Base-by-base conservation (phyloP, 495 filamentous ascomycete genomes). In the Cercophora samala region DNA sequence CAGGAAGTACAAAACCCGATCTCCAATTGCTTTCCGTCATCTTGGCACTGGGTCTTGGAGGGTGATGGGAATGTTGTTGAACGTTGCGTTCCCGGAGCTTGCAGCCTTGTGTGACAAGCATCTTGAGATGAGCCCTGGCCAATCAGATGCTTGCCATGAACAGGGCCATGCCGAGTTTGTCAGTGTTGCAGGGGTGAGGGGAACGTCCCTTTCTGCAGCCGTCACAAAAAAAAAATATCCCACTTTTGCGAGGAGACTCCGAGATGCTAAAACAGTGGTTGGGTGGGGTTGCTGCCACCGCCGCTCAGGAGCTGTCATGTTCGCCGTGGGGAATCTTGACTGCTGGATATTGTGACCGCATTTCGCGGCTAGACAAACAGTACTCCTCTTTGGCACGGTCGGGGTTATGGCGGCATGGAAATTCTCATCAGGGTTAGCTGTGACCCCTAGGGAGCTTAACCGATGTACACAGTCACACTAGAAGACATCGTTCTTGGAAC, bases 31-130 rank as follows among this genome's bases (percentile, higher is more conserved):
- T 32, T 58, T 4, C 23, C 22, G 51, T 55, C 11, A 22, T 59
- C 66, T 61, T 68, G 67, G 63, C 67, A 62, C 56, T 29, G 51
- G 26, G 26, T 51, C 46, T 65, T 68, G 63, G 37, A 46, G 37
- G 37, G 37, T 46, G 37, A 46, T 46, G 37, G 37, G 37, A 46
- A 68, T 68, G 62, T 63, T 63, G 67, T 63, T 52, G 62, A 54
- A 11, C 15, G 24, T 24, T 54, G n/a, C 18, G 64, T 25, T 18
- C 46, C 25, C 29, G 42, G 59, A 42, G 29, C 60, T 32, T 37
- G 37, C 62, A 68, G 63, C 67, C 67, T 63, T 60, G 59, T 24
- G 5, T n/a, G 58, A 26, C 58, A 60, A n/a, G 58, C 26, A 32
- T 60, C 23, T 19, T 29, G 58, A 26, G 19, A 29, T 18, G 17